Base-by-base conservation (phyloP, 805 yeast species). In the Myxozyma geophila region DNA sequence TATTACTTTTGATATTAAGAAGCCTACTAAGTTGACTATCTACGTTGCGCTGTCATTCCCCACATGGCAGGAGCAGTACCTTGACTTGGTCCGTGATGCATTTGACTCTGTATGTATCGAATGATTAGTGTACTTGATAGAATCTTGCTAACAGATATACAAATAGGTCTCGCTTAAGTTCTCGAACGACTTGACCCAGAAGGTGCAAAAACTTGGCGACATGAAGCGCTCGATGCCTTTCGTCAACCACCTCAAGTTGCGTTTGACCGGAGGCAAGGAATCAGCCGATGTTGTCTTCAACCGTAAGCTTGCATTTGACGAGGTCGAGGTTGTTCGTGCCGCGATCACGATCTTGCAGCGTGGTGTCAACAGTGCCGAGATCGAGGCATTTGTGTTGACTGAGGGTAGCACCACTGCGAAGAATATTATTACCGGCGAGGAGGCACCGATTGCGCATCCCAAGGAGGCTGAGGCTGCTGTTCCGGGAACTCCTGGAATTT, bases 191-290 rank as follows among this genome's bases (percentile, higher is more conserved):
- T 72, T 78, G 70, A 76, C 77, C 70, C 72, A 73, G 66, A 70
- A 73, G 59, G 81, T 78, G 35, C 72, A 76, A 56, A 73, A 76
- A 64, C 69, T 77, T 12, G 81, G 81, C 15, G 98, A 95, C 73
- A 90, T 92, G 89, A 95, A 95, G 84, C 88, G 96, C 72, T 98
- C 97, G 64, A 95, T 95, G 98, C 98, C 98, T 64, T 93, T 92
- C 77, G 92, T 95, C 66, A 87, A 93, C 68, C 80, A 85, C 71
- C 81, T 95, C 76, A 92, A 95, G 78, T 90, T 87, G 74, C 86
- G 96, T 79, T 82, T 95, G 70, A 78, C 81, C 46, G 75, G 75
- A 9, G 73, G 70, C 59, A 78, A 77, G 58, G 96, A 89, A 74
- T 77, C 87, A 37, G 87, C 97, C 19, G 85, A 83, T 59, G 83